These are phyloP conservation scores for Penicillium hordei DNA, from an alignment of 2,329 filamentous ascomycete species.

Conservation along the genomic window DNA sequence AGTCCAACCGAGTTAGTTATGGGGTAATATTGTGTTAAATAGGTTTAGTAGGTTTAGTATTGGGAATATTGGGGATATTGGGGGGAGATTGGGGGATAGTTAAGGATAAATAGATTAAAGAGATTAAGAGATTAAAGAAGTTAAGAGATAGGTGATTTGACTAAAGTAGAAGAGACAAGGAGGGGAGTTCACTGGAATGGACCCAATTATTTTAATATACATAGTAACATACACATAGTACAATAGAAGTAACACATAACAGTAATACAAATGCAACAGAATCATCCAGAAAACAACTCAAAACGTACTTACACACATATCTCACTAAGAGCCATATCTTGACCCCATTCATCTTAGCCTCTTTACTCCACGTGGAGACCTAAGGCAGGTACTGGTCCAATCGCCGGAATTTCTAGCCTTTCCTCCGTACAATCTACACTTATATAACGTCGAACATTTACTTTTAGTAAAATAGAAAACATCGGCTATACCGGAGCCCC, in stretches of 20 bases:
- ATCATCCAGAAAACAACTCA: constrained; percentile 9
- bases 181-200: constrained; percentile 1
- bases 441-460: too few species aligned
- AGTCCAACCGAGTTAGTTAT: background rate
- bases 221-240: too few species aligned
- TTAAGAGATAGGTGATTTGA: constrained; percentile 1
- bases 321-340: background rate
- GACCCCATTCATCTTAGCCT: constrained; percentile 10
- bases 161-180: background rate
- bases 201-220: background rate
- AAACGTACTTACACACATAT: too few species aligned
- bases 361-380: constrained; percentile 25
- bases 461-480: background rate
- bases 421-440: background rate
- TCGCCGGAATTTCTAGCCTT: constrained; percentile 14
- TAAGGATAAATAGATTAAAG: background rate
- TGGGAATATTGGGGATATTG: background rate
- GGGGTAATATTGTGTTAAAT: background rate
- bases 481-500: constrained; percentile 9
- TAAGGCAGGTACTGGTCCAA: constrained; percentile 24
- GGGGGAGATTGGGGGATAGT: constrained; percentile 4
- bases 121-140: constrained; percentile 13
- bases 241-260: too few species aligned
- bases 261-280: constrained; percentile 1
- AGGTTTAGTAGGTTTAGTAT: too few species aligned